Percentiles rank a stretch among this genome's conserved stretches.
Conservation (phyloP, 2,329 filamentous ascomycete genomes). For the Boeremia exigua region DNA sequence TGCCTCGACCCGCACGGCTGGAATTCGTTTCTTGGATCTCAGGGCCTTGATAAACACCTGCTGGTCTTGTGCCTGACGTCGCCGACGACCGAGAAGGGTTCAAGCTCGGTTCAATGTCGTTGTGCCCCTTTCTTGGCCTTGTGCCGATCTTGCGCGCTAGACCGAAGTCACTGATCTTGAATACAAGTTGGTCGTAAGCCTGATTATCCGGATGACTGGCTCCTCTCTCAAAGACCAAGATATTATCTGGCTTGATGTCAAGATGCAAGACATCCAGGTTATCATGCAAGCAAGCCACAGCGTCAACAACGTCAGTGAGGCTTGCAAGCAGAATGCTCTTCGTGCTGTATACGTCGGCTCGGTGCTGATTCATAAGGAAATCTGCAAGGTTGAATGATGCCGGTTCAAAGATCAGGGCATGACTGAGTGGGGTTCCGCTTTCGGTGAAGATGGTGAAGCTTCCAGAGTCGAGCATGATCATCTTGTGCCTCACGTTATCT, state of each 20-base stretch:
- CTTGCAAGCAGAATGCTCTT: background rate
- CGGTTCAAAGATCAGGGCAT: conserved; percentile 1
- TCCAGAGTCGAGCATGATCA: conserved; percentile 1
- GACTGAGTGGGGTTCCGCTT: background rate
- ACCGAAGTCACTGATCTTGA: conserved; percentile 5
- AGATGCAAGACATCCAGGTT: background rate
- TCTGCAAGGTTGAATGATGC: conserved; percentile 4
- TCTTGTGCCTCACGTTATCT: background rate
- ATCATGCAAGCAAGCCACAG: conserved; percentile 1
- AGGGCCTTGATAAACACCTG: background rate
- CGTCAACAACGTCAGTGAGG: conserved; percentile 2
- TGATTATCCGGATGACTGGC: background rate
- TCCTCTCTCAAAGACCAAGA: background rate
- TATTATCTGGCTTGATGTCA: conserved; percentile 9
- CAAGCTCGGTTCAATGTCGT: background rate
- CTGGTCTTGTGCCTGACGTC: background rate
- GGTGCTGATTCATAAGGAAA: background rate
- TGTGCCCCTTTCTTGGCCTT: background rate
- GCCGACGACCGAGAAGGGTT: background rate
- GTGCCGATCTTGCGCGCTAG: background rate
- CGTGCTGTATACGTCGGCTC: background rate
- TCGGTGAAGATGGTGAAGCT: background rate
- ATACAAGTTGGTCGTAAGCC: background rate
- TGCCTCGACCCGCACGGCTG: background rate
- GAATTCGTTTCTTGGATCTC: background rate